Base-by-base conservation (phyloP, 768 basidiomycete species). In the Cystobasidium ongulense region DNA sequence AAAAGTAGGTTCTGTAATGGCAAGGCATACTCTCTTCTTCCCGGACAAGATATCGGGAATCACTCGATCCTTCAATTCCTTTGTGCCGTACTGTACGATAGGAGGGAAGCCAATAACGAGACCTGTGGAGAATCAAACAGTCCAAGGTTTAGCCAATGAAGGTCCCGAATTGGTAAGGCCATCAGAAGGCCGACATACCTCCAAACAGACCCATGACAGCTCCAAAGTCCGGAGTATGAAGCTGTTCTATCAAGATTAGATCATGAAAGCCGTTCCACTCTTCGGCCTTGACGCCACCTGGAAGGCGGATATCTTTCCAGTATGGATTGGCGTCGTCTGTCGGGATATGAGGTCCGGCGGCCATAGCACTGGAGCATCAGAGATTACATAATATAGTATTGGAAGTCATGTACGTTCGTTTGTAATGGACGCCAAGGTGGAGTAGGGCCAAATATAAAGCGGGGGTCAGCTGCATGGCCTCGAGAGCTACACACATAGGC, bases 201-300 rank as follows among this genome's bases (percentile, higher is more conserved):
- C 77, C 78, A 29, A 66, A 64, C 0, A 78, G 64, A 1, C 78
- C 68, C 68, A 71, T 71, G 7, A 36, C 53, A 18, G 36, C 33
- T 8, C 68, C 68, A 39, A 71, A 71, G 54, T 71, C 68, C 1
- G 68, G 65, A 3, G 17, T 13, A 29, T 59, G 57, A 25, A 77
- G 38, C 54, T 76, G 75, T 50, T 78, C 76, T 27, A 75, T 76
- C 10, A 78, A 38, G 64, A 77, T 76, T 66, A 74, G 36, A 63
- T 77, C 73, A 75, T 78, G 77, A 63, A 78, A 77, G 11, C 76
- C 76, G 41, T 79, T 75, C 78, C 78, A 79, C n/a, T 79, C 75
- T 15, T 73, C 75, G 10, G 36, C 52, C 41, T 36, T 73, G 2
- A 73, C 72, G 11, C 59, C 72, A 15, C 71, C 74, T 3, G 74